Evolutionary conservation across 2,329 filamentous ascomycete species (phyloP), one percentile per base, ranked within the genome.

Genomic region (Aureobasidium uvarum): DNA sequence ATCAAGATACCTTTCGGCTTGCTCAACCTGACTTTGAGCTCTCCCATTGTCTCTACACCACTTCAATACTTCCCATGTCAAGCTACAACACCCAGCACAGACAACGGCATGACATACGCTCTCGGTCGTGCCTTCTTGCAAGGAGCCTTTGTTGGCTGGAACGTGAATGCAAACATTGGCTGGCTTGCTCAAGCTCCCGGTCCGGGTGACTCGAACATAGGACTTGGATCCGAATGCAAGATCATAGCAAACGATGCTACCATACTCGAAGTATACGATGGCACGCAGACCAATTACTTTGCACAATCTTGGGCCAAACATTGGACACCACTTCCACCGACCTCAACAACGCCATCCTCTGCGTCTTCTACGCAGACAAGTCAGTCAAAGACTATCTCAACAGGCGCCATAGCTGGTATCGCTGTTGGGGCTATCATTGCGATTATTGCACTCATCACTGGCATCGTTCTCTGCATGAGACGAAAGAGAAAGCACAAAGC

Each of bases 111-210:
- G 10, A 25, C 46, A 6, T 77, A 77, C 66, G 71, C 71, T 1
- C 75, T 82, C 1, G 81, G 81, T 0, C 75, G 79, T 20, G 77
- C 78, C 0, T 82, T 81, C 66, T 71, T 82, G 1, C 81, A 83
- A 67, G 80, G 81, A 28, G 79, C 80, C 2, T 82, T 82, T 51
- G 65, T 81, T 0, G 79, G 76, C 5, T 76, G 75, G 8, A 78
- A 80, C 66, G 80, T 76, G 74, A 71, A 73, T 23, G 25, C 41
- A 28, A 16, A 33, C 13, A 73, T 69, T n/a, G 74, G 73, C 70
- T 80, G 76, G 72, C 70, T 81, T 6, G 79, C 74, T 11, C 78
- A 80, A 65, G 78, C 77, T 3, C 78, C 78, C 1, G 78, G 78
- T 0, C 79, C 78, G 0, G 64, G 64, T 13, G 38, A 41, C 18